Evolutionary conservation across 2,329 filamentous ascomycete species (phyloP).

Genomic region (Gnomoniopsis sp.): DNA sequence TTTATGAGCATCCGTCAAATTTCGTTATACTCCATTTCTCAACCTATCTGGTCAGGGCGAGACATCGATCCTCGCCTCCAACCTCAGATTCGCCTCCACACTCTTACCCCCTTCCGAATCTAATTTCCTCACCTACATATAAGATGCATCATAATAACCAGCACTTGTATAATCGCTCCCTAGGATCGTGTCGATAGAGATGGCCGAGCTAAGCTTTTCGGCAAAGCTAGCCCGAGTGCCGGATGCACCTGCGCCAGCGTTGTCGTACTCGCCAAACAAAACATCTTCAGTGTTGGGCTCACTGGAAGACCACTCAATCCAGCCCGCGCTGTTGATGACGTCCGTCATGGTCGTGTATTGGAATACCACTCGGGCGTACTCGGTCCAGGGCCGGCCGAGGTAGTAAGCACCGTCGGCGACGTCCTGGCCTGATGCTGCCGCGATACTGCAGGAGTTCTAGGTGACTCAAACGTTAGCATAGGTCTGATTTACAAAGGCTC

Average conservation of each 20-base stretch:
- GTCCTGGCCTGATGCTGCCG: slow-evolving; percentile 33
- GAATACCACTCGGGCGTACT: slow-evolving; percentile 45
- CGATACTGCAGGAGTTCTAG: slow-evolving; percentile 37
- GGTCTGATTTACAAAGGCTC: not conserved
- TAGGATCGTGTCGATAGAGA: slow-evolving; percentile 30
- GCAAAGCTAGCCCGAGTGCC: slow-evolving; percentile 48
- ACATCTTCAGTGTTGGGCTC: slow-evolving; percentile 49
- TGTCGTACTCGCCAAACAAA: slow-evolving; percentile 56
- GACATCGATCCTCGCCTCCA: too few species aligned
- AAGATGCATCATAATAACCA: slow-evolving; percentile 27
- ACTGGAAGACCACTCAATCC: slow-evolving; percentile 51
- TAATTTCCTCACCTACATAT: slow-evolving; percentile 21
- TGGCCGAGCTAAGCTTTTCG: slow-evolving; percentile 31
- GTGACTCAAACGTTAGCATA: not conserved
- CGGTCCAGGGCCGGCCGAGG: slow-evolving; percentile 46
- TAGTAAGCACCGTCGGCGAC: slow-evolving; percentile 39
- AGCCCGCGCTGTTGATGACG: slow-evolving; percentile 58
- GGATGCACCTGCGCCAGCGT: slow-evolving; percentile 53
- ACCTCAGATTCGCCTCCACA: slow-evolving; percentile 15
- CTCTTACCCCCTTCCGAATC: not conserved
- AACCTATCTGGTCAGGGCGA: too few species aligned
- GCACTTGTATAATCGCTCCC: slow-evolving; percentile 24
- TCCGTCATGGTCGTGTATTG: slow-evolving; percentile 46
- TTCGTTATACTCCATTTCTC: too few species aligned
- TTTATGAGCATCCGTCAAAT: too few species aligned